Evolutionary conservation across 2,329 filamentous ascomycete species (phyloP), one percentile per base, ranked within the genome.

Genomic region (Aspergillus alliaceus): DNA sequence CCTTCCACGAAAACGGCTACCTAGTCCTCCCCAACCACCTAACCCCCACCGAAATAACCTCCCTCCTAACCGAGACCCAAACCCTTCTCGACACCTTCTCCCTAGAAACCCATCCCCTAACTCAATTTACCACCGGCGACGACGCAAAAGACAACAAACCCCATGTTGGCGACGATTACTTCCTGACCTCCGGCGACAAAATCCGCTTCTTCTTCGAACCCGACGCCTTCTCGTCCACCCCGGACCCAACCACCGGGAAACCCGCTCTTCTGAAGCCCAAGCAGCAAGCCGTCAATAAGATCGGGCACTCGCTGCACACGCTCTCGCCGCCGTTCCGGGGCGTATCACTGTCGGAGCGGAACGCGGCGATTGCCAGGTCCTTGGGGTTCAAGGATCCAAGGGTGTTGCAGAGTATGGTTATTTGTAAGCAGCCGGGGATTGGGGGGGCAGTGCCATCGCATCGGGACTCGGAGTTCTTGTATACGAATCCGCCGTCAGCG

Each of bases 141-240:
- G 81, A 86, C 66, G 77, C 77, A 46, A 73, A 71, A 46, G 84
- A 87, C 46, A 56, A 64, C 59, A 67, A 65, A 22, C 64, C 64
- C n/a, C 93, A 98, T 77, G 90, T 97, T 11, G 93, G 93, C 60
- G 95, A 98, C 78, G 86, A 90, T 71, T 99, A 99, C 82, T 98
- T 99, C 78, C 85, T 98, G 2, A 83, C 82, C 1, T 95, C 90
- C 3, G 92, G 91, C 59, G 90, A 98, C 80, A 93, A 97, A 77
- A 81, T 98, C 60, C 89, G 92, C 58, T 98, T 96, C 83, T 98
- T 98, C 83, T 96, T 98, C 75, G 93, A 98, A 76, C 91, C 96
- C 76, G 93, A 95, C 75, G 93, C 93, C 62, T 93, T 97, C 73
- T 63, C 67, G 2, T 59, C 66, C 1, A 49, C 63, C 2, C 63